Evolutionary conservation across 345 rosid species (phyloP).

Genomic region (Citrus sp.): DNA sequence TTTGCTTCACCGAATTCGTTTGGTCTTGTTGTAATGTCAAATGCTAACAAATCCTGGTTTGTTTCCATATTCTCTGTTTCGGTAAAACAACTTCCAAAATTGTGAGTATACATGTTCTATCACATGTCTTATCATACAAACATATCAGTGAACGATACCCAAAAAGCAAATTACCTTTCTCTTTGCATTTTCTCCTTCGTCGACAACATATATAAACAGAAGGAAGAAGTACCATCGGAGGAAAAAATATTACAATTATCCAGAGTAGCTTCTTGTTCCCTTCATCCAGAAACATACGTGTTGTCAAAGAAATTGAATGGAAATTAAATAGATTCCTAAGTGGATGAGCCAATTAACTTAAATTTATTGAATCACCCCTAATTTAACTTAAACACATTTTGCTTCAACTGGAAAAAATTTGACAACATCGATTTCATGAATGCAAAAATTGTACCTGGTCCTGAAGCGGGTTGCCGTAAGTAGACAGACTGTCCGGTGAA

Average conservation of each 20-base stretch:
- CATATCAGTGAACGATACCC: background rate
- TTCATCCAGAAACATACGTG: no score
- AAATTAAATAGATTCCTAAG: no score
- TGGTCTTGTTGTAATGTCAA: background rate
- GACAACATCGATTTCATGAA: no score
- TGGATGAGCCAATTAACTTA: no score
- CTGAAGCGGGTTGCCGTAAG: no score
- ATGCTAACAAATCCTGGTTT: constrained; percentile 15
- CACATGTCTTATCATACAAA: background rate
- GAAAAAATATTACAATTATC: constrained; percentile 1
- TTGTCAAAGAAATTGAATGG: no score
- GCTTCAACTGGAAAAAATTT: background rate
- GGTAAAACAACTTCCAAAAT: background rate
- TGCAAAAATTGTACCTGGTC: no score
- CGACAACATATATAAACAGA: background rate
- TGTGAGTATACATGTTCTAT: no score
- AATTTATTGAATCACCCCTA: no score
- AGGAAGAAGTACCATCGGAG: background rate
- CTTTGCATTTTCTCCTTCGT: background rate
- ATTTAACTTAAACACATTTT: background rate
- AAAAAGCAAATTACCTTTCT: background rate
- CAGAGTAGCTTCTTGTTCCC: background rate
- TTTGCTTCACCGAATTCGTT: background rate
- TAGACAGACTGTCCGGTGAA: no score
- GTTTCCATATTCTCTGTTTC: background rate